These are phyloP conservation scores for Boletus reticulatus DNA, from an alignment of 768 basidiomycete genomes.

Conservation along the genomic window DNA sequence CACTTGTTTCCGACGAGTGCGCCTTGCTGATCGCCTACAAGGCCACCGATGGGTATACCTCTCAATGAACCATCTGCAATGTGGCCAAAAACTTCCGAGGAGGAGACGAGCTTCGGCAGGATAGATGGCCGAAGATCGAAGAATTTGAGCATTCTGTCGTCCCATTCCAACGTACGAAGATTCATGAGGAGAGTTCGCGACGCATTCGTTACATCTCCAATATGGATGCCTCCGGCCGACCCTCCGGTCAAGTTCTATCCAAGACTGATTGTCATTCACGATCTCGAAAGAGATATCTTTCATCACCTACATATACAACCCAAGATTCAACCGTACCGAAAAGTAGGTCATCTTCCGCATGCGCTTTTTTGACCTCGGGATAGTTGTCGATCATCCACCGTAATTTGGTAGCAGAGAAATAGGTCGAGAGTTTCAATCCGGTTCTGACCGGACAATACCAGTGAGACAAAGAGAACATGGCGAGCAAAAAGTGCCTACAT, in stretches of 20 bases:
- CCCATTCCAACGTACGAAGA: conserved; percentile 79
- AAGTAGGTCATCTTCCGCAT: conserved; percentile 74
- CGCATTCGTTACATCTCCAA: conserved; percentile 94
- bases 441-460: conserved; percentile 48
- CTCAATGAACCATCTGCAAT: conserved; percentile 63
- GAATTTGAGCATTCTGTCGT: conserved; percentile 77
- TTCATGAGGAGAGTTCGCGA: conserved; percentile 94
- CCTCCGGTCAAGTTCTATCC: conserved; percentile 81
- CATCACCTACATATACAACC: conserved; percentile 75
- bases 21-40: conserved; percentile 98
- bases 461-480: not conserved
- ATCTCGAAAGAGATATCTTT: conserved; percentile 7
- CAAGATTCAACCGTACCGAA: conserved; percentile 98
- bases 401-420: conserved; percentile 96
- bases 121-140: conserved; percentile 77
- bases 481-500: conserved; percentile 48
- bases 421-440: conserved; percentile 93
- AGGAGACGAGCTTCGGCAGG: conserved; percentile 85
- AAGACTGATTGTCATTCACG: not conserved
- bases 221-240: conserved; percentile 64
- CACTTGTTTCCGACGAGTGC: conserved; percentile 97
- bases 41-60: conserved; percentile 84
- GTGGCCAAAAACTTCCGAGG: conserved; percentile 88
- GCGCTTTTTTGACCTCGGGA: conserved; percentile 70
- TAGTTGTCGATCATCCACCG: conserved; percentile 96